Conservation (phyloP, 169 alveolate genomes). For the Cryptosporidium bovis region DNA sequence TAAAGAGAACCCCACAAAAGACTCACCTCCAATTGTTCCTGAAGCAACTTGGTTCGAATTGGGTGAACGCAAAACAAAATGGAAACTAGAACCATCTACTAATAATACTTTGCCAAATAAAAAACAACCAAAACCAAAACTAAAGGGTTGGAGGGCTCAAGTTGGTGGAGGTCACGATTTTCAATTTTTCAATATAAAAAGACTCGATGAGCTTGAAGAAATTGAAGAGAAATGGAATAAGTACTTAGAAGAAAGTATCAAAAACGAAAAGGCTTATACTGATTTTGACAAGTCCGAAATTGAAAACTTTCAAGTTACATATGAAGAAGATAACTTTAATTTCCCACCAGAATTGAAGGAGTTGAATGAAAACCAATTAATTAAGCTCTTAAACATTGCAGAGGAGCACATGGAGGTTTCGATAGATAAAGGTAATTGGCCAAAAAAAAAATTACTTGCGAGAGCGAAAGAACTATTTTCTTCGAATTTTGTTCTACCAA, state of each 20-base stretch:
- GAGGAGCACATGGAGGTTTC: constrained; percentile 73
- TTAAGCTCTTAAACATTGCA: constrained; percentile 39
- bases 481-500: constrained; percentile 45
- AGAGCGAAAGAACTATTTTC: constrained; percentile 60
- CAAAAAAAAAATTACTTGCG: constrained; percentile 45
- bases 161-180: constrained; percentile 93
- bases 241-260: constrained; percentile 76
- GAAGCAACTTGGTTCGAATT: constrained; percentile 81
- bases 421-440: constrained; percentile 48
- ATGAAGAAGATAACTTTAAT: constrained; percentile 35
- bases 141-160: constrained; percentile 92
- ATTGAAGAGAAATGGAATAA: constrained; percentile 83
- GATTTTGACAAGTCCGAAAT: background rate
- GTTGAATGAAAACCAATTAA: constrained; percentile 32
- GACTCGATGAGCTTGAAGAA: constrained; percentile 84
- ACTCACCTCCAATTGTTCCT: constrained; percentile 47
- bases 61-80: constrained; percentile 87
- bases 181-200: constrained; percentile 88
- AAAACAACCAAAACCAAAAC: constrained; percentile 78
- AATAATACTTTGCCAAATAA: constrained; percentile 77
- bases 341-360: constrained; percentile 72
- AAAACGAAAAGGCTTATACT: background rate
- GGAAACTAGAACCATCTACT: constrained; percentile 81
- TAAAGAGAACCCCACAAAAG: constrained; percentile 70
- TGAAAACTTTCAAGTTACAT: background rate